These are phyloP conservation scores for Cucumis cinereus DNA, from an alignment of 306 rosid genomes.

Conservation along the genomic window DNA sequence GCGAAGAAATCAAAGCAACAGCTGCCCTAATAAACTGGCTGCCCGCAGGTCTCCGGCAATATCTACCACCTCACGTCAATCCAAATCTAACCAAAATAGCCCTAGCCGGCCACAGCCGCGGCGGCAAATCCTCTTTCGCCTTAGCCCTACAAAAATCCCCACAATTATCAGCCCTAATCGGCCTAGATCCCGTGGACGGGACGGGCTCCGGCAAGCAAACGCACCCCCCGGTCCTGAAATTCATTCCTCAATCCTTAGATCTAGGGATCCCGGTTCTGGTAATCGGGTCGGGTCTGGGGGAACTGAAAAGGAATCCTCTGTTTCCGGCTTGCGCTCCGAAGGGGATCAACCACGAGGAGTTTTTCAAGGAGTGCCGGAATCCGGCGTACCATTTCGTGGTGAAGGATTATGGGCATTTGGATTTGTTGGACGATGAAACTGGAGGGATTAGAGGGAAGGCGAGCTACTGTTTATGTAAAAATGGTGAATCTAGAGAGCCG, in stretches of 20 bases:
- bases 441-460: constrained; percentile 51
- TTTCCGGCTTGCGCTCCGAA: constrained; percentile 78
- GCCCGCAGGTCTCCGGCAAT: constrained; percentile 30
- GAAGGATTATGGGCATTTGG: constrained; percentile 62
- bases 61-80: constrained; percentile 37
- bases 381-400: constrained; percentile 60
- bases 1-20: constrained; percentile 40
- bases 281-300: constrained; percentile 66
- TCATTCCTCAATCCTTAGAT: constrained; percentile 50
- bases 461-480: constrained; percentile 47
- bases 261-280: constrained; percentile 47
- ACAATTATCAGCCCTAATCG: constrained; percentile 60
- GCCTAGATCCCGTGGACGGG: constrained; percentile 91
- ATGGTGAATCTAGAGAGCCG: constrained; percentile 62
- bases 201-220: constrained; percentile 60
- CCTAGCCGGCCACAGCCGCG: constrained; percentile 73
- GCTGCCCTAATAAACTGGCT: constrained; percentile 66
- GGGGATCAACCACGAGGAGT: constrained; percentile 68
- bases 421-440: constrained; percentile 75
- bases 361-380: constrained; percentile 45
- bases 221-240: constrained; percentile 70
- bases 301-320: constrained; percentile 32
- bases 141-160: constrained; percentile 31
- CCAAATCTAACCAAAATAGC: constrained; percentile 46
- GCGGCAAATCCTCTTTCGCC: constrained; percentile 80